Evolutionary conservation across 2,329 filamentous ascomycete species (phyloP).

Genomic region (Cordyceps tenuipes): DNA sequence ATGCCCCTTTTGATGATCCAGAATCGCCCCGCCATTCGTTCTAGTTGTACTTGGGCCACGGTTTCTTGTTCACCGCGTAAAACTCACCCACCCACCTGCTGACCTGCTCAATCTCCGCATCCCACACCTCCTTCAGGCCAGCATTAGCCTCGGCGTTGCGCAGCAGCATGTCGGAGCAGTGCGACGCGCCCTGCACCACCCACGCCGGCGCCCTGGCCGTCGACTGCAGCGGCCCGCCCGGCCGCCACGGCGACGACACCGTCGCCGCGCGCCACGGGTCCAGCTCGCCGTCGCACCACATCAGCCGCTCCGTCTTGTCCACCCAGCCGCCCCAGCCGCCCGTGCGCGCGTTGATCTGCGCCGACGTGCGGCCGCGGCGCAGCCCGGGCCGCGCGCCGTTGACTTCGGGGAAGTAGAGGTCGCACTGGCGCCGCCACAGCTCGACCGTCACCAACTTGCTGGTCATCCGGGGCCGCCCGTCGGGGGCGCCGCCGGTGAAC

Average conservation of each 20-base stretch:
- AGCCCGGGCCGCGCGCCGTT: slow-evolving; percentile 20
- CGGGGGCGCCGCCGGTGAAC: slow-evolving; percentile 14
- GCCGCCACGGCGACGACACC: neutral
- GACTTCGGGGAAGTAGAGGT: slow-evolving; percentile 1
- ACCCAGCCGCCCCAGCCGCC: slow-evolving; percentile 5
- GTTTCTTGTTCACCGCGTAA: slow-evolving; percentile 18
- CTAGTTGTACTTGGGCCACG: neutral
- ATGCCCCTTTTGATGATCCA: neutral
- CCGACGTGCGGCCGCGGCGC: slow-evolving; percentile 28
- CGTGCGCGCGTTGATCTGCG: slow-evolving; percentile 22
- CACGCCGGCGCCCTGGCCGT: slow-evolving; percentile 37
- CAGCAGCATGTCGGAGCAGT: slow-evolving; percentile 56
- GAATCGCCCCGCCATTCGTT: neutral
- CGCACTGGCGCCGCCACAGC: neutral
- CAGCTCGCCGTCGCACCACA: slow-evolving; percentile 9
- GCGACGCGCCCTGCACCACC: slow-evolving; percentile 31
- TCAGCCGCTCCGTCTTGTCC: slow-evolving; percentile 7
- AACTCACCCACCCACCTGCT: slow-evolving; percentile 55
- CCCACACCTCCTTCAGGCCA: slow-evolving; percentile 42
- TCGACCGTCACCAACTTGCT: neutral
- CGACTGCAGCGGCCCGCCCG: slow-evolving; percentile 25
- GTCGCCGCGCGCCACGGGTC: slow-evolving; percentile 10
- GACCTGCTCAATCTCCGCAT: slow-evolving; percentile 46
- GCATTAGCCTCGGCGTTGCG: slow-evolving; percentile 50
- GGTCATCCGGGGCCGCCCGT: slow-evolving; percentile 39